Evolutionary conservation across 352 stramenopile species (phyloP).

Genomic region (Globisporangium lucens): DNA sequence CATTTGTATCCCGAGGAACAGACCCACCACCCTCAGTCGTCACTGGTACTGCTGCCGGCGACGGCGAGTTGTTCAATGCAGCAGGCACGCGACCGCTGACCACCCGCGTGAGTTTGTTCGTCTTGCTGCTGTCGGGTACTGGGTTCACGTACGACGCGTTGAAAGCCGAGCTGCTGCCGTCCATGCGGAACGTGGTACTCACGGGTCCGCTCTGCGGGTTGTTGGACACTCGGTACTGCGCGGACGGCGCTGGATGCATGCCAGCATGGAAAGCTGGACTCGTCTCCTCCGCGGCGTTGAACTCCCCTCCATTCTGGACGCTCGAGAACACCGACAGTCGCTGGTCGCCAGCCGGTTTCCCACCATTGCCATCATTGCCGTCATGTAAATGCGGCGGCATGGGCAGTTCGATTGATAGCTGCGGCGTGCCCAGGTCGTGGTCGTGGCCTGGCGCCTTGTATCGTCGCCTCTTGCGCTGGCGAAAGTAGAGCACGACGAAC

Average conservation of each 20-base stretch:
- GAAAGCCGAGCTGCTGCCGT: slow-evolving; percentile 4
- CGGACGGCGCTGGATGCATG: neutral
- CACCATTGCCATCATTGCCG: neutral
- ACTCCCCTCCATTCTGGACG: slow-evolving; percentile 15
- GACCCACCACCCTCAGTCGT: slow-evolving; percentile 4
- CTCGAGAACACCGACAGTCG: slow-evolving; percentile 18
- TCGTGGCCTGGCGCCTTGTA: slow-evolving; percentile 1
- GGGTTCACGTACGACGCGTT: neutral
- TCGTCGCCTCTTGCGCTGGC: slow-evolving; percentile 16
- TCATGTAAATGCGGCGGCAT: slow-evolving; percentile 5
- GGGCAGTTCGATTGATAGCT: slow-evolving; percentile 22
- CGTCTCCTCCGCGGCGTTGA: slow-evolving; percentile 9
- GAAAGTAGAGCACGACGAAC: slow-evolving; percentile 16
- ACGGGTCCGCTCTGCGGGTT: slow-evolving; percentile 10
- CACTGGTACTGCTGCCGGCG: neutral
- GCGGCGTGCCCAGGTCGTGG: slow-evolving; percentile 20
- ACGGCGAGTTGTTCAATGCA: neutral
- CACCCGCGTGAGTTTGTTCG: slow-evolving; percentile 6
- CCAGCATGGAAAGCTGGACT: slow-evolving; percentile 5
- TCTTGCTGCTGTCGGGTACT: slow-evolving; percentile 13
- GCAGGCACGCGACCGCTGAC: neutral
- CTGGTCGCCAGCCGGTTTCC: slow-evolving; percentile 3
- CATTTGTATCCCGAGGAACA: slow-evolving; percentile 17
- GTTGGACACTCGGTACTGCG: slow-evolving; percentile 14
- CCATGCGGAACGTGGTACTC: slow-evolving; percentile 17